Evolutionary conservation across 2,329 filamentous ascomycete genomes (phyloP).

Genomic region (Alternaria rosae): DNA sequence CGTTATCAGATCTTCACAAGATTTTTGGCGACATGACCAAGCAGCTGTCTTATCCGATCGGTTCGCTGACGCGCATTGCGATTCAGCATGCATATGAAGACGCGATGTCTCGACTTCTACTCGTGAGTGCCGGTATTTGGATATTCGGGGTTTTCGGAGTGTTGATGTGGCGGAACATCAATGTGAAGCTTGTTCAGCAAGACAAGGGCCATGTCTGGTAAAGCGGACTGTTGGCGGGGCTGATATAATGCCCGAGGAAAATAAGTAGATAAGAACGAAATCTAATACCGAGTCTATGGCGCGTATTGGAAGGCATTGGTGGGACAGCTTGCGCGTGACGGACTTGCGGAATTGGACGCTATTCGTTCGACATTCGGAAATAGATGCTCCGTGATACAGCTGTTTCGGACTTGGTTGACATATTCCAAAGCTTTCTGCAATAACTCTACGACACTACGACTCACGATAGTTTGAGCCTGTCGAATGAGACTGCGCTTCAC

Average conservation of each 20-base stretch:
- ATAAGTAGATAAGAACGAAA: too few species aligned
- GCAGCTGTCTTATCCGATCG: constrained; percentile 62
- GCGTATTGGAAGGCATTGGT: too few species aligned
- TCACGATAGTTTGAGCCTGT: background rate
- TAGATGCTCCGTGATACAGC: background rate
- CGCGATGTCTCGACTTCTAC: constrained; percentile 15
- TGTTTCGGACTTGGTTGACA: background rate
- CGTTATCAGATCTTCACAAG: constrained; percentile 44
- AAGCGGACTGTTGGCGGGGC: too few species aligned
- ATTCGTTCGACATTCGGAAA: background rate
- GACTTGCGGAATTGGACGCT: too few species aligned
- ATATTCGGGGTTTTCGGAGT: constrained; percentile 14
- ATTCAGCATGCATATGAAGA: constrained; percentile 42
- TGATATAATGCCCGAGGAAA: too few species aligned
- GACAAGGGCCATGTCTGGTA: constrained; percentile 13
- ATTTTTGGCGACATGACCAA: constrained; percentile 61
- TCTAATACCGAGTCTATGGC: too few species aligned
- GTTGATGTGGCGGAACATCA: constrained; percentile 19
- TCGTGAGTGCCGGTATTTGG: constrained; percentile 16
- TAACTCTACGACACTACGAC: background rate
- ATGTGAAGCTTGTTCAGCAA: constrained; percentile 15
- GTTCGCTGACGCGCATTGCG: constrained; percentile 55
- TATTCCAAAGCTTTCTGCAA: too few species aligned
- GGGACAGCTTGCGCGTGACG: too few species aligned
- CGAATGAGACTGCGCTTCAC: background rate